Conservation (phyloP, 192 early-diverging fungal genomes). For the Linnemannia hyalina region DNA sequence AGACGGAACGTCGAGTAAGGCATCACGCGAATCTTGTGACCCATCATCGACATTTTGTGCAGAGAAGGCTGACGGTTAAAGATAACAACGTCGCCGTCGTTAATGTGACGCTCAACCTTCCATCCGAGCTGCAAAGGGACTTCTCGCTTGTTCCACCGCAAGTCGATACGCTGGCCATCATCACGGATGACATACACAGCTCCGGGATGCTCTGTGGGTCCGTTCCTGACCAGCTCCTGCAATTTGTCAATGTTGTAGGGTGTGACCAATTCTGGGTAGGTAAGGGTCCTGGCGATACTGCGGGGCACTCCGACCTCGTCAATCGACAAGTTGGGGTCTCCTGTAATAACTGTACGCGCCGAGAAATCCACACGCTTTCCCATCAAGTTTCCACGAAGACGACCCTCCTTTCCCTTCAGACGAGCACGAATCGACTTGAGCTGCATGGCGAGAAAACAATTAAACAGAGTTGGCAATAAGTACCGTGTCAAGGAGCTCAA, state of each 20-base stretch:
- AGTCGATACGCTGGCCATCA: slow-evolving; percentile 93
- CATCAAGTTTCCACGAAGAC: slow-evolving; percentile 99
- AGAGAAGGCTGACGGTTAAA: slow-evolving; percentile 99
- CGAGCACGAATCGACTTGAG: slow-evolving; percentile 95
- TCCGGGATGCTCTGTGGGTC: slow-evolving; percentile 93
- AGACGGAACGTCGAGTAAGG: slow-evolving; percentile 99
- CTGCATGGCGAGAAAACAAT: slow-evolving; percentile 31
- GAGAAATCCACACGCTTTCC: slow-evolving; percentile 99
- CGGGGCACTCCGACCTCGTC: slow-evolving; percentile 99
- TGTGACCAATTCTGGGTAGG: slow-evolving; percentile 97
- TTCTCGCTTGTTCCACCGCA: slow-evolving; percentile 89
- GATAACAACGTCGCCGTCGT: slow-evolving; percentile 96
- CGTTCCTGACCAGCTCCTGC: slow-evolving; percentile 90
- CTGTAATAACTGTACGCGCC: slow-evolving; percentile 98
- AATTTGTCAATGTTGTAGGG: slow-evolving; percentile 95
- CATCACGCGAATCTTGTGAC: slow-evolving; percentile 96
- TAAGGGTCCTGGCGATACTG: slow-evolving; percentile 96
- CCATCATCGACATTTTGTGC: slow-evolving; percentile 99
- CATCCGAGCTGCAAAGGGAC: slow-evolving; percentile 92
- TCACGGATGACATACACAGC: slow-evolving; percentile 97
- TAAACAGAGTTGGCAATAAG: slow-evolving; percentile 2
- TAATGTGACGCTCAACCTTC: slow-evolving; percentile 94
- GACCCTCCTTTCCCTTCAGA: slow-evolving; percentile 99
- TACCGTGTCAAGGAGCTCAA: too few species aligned
- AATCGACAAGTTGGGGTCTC: slow-evolving; percentile 97